These are phyloP conservation scores for Tricholoma sp. DNA, from an alignment of 768 basidiomycete species.

Conservation along the genomic window DNA sequence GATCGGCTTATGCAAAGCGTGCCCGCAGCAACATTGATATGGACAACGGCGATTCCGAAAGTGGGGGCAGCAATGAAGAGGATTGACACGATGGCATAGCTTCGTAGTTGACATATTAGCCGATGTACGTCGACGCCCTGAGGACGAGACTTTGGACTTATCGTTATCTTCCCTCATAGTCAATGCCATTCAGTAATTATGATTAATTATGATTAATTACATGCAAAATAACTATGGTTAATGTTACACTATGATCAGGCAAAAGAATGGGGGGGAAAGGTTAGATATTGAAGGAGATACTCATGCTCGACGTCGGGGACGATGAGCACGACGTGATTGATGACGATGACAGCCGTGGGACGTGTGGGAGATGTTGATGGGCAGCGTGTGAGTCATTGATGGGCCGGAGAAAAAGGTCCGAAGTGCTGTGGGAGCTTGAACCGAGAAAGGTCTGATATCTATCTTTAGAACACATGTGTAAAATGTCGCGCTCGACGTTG, in stretches of 20 bases:
- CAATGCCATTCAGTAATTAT: background rate
- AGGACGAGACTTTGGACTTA: background rate
- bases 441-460: background rate
- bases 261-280: background rate
- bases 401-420: background rate
- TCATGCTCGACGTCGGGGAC: background rate
- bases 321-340: background rate
- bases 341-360: background rate
- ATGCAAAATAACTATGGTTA: background rate
- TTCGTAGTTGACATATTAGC: background rate
- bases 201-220: background rate
- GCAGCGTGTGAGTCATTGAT: background rate
- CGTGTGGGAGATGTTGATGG: background rate
- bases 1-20: background rate
- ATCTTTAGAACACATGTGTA: background rate
- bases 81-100: background rate
- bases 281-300: background rate
- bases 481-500: background rate
- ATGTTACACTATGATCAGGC: background rate
- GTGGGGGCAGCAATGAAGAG: background rate
- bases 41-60: background rate
- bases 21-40: background rate
- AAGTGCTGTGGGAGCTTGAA: background rate
- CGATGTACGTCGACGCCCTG: background rate
- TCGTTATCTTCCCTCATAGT: background rate